Percentiles rank a stretch among this genome's conserved stretches.
Evolutionary conservation across 1,284 basidiomycete genomes (phyloP).

Genomic region (Peniophora sp.): DNA sequence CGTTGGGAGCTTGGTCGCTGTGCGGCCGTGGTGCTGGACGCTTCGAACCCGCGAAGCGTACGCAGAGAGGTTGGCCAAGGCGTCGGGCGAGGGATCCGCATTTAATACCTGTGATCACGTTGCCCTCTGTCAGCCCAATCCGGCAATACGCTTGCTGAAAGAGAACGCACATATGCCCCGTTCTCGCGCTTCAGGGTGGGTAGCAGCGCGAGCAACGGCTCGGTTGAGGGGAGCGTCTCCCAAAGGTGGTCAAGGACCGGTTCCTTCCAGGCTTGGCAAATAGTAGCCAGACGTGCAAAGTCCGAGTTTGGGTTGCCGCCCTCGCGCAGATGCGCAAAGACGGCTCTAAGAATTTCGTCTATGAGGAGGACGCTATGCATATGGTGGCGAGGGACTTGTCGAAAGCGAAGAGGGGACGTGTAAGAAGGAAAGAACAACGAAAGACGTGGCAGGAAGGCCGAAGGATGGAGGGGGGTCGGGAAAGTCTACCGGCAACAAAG

Average conservation of each 20-base stretch:
- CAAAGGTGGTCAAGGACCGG: conserved; percentile 50
- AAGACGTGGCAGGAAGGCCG: neutral
- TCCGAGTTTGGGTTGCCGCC: conserved; percentile 1
- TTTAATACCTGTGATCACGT: conserved; percentile 1
- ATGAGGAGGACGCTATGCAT: conserved; percentile 14
- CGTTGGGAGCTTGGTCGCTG: conserved; percentile 2
- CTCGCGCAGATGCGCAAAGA: conserved; percentile 10
- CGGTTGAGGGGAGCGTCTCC: conserved; percentile 34
- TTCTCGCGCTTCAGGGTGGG: conserved; percentile 14
- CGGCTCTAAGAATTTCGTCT: conserved; percentile 12
- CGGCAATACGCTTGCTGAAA: neutral
- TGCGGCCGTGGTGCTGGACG: conserved; percentile 23
- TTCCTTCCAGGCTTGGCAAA: conserved; percentile 46
- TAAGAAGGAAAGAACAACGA: neutral
- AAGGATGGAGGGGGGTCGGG: neutral
- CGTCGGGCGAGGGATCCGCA: conserved; percentile 5
- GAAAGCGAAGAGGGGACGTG: neutral
- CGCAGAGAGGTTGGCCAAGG: conserved; percentile 25
- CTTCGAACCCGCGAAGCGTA: conserved; percentile 42
- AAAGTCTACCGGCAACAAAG: too few species aligned
- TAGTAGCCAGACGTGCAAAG: conserved; percentile 11
- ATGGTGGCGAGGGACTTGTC: neutral
- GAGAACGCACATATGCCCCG: neutral
- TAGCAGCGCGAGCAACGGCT: conserved; percentile 39
- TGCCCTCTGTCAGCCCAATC: neutral